Conservation (phyloP, 2,329 filamentous ascomycete species). For the Cadophora gregata region DNA sequence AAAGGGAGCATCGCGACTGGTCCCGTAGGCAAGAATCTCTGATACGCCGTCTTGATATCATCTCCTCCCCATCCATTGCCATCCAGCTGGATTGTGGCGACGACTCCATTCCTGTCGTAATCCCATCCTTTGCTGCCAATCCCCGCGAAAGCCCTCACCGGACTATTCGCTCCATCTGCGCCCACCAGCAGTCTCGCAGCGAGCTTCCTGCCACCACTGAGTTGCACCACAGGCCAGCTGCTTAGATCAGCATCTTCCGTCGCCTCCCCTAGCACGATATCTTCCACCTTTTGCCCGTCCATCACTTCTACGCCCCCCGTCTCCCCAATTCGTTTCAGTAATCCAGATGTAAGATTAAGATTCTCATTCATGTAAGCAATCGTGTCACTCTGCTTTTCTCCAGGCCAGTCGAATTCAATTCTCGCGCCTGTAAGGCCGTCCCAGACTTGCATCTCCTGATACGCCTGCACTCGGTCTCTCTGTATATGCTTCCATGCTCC, state of each 20-base stretch:
- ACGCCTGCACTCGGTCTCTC: conserved; percentile 77
- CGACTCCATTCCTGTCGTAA: conserved; percentile 87
- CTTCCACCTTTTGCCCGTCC: conserved; percentile 77
- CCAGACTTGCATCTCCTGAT: conserved; percentile 98
- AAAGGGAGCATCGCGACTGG: conserved; percentile 91
- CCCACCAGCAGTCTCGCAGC: conserved; percentile 87
- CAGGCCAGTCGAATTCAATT: conserved; percentile 84
- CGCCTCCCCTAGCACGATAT: conserved; percentile 77
- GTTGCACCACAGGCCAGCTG: conserved; percentile 83
- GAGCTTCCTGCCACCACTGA: conserved; percentile 69
- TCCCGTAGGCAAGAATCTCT: conserved; percentile 91
- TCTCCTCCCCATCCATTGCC: conserved; percentile 61
- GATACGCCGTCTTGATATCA: conserved; percentile 79
- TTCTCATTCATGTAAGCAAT: conserved; percentile 99
- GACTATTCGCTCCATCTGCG: conserved; percentile 93
- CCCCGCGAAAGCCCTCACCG: conserved; percentile 85
- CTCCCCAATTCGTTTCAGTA: conserved; percentile 74
- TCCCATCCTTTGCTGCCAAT: conserved; percentile 92
- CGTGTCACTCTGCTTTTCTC: conserved; percentile 64
- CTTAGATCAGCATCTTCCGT: conserved; percentile 76
- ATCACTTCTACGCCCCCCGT: conserved; percentile 73
- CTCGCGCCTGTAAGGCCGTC: conserved; percentile 87
- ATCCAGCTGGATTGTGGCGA: conserved; percentile 82
- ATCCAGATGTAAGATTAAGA: conserved; percentile 79
- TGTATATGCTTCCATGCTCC: conserved; percentile 85